Percentiles rank a stretch among this genome's conserved stretches.
phyloP scores from a whole-genome alignment of 208 protist species.

The Novymonas esmeraldas region DNA sequence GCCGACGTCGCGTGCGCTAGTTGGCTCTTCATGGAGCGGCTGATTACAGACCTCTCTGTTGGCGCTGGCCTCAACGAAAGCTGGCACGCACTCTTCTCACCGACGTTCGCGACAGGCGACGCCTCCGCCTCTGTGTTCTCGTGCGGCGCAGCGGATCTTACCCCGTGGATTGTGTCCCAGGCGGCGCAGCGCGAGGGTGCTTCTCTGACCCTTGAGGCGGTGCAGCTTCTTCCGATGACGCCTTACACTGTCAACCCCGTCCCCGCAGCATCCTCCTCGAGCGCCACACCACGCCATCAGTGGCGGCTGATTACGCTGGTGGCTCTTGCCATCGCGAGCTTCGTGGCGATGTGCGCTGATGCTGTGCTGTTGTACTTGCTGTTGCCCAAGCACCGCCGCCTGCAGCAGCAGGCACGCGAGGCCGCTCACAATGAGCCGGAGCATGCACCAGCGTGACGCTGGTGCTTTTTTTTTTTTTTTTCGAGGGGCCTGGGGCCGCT shows the following conservation, averaged over 20 bases:
- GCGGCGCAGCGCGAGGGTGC: not conserved
- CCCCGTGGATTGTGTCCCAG: not conserved
- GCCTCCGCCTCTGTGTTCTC: not conserved
- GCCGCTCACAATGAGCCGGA: not conserved
- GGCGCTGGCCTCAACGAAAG: not conserved
- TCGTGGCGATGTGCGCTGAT: conserved; percentile 1
- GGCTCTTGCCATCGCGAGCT: not conserved
- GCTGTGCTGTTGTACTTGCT: not conserved
- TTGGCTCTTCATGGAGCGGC: conserved; percentile 3
- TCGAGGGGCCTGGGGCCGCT: too few relatives aligned
- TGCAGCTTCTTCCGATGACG: not conserved
- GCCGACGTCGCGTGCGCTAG: conserved; percentile 23
- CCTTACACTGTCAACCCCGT: too few relatives aligned
- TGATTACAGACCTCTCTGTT: conserved; percentile 15
- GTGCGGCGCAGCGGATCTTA: conserved; percentile 25
- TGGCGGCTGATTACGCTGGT: conserved; percentile 2
- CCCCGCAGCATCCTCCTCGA: not conserved
- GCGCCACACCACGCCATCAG: not conserved
- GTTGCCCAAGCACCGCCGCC: conserved; percentile 3
- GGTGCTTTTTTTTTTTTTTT: too few relatives aligned
- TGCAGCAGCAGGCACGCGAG: conserved; percentile 7
- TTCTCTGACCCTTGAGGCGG: not conserved
- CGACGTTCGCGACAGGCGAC: not conserved
- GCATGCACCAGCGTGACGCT: not conserved
- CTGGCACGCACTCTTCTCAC: not conserved